Conservation (phyloP, 768 basidiomycete genomes). For the Clitopilus hobsonii region DNA sequence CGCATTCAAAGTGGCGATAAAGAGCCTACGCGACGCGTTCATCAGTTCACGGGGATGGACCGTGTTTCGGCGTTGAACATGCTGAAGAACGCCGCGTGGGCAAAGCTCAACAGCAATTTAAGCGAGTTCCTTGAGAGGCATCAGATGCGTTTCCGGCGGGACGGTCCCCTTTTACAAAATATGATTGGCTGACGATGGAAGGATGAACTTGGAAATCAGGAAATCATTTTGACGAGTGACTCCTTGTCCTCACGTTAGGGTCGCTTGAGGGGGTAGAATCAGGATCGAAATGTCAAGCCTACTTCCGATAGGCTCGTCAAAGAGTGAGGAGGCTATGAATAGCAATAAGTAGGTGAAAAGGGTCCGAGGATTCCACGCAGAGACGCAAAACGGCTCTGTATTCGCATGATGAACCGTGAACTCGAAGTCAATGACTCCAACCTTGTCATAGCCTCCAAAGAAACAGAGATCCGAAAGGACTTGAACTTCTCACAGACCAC, state of each 20-base stretch:
- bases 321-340: background rate
- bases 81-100: too few species aligned
- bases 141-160: background rate
- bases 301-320: background rate
- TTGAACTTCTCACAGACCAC: background rate
- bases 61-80: too few species aligned
- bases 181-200: background rate
- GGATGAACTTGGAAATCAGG: background rate
- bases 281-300: background rate
- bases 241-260: background rate
- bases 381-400: background rate
- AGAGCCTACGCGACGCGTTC: background rate
- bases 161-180: background rate
- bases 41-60: background rate
- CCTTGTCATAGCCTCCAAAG: background rate
- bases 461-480: background rate
- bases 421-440: background rate
- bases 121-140: too few species aligned
- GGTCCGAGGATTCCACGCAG: background rate
- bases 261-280: background rate
- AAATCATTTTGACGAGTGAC: background rate
- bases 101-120: too few species aligned
- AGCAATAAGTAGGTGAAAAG: background rate
- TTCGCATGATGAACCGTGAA: background rate
- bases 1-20: background rate